These are phyloP conservation scores for Annona squamosa DNA, from an alignment of 164 flowering plant genomes.

Conservation along the genomic window DNA sequence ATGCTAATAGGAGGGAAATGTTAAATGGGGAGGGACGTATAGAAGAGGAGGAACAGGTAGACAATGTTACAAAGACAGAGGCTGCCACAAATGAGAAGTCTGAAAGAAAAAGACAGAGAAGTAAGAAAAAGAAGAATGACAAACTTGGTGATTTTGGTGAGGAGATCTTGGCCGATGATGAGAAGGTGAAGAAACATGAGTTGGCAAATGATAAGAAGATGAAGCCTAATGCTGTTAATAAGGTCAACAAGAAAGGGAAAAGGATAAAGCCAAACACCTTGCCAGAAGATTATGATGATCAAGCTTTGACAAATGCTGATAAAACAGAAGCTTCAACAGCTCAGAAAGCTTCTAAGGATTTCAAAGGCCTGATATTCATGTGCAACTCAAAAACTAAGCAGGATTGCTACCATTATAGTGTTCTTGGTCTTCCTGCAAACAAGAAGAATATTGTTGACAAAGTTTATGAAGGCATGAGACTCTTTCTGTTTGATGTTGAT, in stretches of 20 bases:
- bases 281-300: background rate
- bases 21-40: background rate
- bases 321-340: constrained; percentile 20
- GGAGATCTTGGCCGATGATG: background rate
- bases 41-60: constrained; percentile 2
- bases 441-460: constrained; percentile 40
- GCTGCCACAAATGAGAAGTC: background rate
- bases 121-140: background rate
- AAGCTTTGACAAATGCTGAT: constrained; percentile 6
- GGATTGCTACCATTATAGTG: constrained; percentile 46
- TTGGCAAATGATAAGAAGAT: background rate
- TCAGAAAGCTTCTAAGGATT: constrained; percentile 19
- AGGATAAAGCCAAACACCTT: constrained; percentile 6
- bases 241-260: constrained; percentile 10
- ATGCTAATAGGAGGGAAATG: background rate
- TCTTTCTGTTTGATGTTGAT: constrained; percentile 53
- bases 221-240: constrained; percentile 2
- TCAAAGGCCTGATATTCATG: constrained; percentile 56
- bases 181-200: constrained; percentile 11
- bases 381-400: constrained; percentile 52
- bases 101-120: background rate
- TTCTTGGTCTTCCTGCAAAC: constrained; percentile 48
- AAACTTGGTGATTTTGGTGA: background rate
- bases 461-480: constrained; percentile 44
- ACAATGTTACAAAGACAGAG: background rate